Base-by-base conservation (phyloP, 164 flowering plant genomes). In the Litsea cubeba region DNA sequence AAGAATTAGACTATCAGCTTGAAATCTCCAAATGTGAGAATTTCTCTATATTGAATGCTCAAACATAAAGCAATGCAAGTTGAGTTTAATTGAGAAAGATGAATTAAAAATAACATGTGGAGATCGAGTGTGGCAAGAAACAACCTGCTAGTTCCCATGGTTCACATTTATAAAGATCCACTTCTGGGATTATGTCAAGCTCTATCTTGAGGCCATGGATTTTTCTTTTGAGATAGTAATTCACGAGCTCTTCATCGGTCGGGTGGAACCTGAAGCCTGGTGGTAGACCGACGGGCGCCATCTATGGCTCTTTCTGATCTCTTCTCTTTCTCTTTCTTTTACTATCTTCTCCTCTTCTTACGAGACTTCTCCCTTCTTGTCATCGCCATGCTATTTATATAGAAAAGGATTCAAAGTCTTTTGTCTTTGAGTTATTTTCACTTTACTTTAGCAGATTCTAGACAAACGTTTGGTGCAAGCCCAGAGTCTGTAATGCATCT, bases 141-240 rank as follows among this genome's bases (percentile, higher is more conserved):
- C 2, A 22, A 88, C 91, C 97, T 85, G 97, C 85, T 67, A 93
- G 74, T 46, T 93, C 97, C 97, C 98, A 93, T 5, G 98, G 98
- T 80, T 93, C 98, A 74, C 98, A 91, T 84, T 92, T 92, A 89
- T 92, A 92, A 64, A 92, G 94, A 88, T 92, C 97, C 65, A 92
- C 91, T 77, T 92, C 97, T 1, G 97, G 95, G 72, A 92, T 92
- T 22, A 92, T 92, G 77, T 92, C 97, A 8, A 92, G 91, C 70
- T 93, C 97, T 62, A 93, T 91, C 72, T 87, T 86, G 68, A 80
- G 88, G 65, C 97, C 97, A 69, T 83, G 86, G 26, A 93, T 87
- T 78, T 93, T 93, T 74, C 93, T 83, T 84, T 91, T 93, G 62
- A 92, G 94, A 82, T 92, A 92, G 50, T 92, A 92, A 66, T 89